These are phyloP conservation scores for Sphagnum tenellum DNA, from an alignment of 225 moss, liverwort and hornwort genomes.

Conservation along the genomic window DNA sequence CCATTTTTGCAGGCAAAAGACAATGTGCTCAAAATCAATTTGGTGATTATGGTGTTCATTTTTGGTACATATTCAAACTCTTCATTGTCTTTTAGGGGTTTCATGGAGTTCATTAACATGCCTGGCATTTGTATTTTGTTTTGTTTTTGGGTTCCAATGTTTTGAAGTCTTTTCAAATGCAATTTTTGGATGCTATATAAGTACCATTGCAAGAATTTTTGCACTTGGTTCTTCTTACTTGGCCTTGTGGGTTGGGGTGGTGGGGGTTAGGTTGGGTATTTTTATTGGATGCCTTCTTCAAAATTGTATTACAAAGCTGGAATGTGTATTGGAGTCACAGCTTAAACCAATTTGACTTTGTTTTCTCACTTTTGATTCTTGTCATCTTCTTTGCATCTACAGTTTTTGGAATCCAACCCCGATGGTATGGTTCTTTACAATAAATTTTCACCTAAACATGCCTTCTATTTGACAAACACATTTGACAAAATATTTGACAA, in stretches of 20 bases:
- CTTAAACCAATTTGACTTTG: constrained; percentile 59
- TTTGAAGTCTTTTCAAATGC: no score
- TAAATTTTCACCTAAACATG: no score
- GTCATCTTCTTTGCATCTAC: constrained; percentile 13
- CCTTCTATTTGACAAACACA: constrained; percentile 41
- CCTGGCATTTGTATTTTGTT: no score
- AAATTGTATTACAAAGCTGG: constrained; percentile 28
- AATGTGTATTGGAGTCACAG: constrained; percentile 22
- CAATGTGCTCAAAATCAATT: no score
- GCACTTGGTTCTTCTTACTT: neutral
- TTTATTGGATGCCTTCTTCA: constrained; percentile 34
- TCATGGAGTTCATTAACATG: no score
- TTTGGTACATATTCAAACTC: no score
- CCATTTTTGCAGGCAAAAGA: no score
- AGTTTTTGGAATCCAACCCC: constrained; percentile 10
- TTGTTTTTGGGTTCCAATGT: no score
- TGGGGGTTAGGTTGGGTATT: constrained; percentile 38
- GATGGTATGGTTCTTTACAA: no score
- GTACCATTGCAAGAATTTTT: neutral
- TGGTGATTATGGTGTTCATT: no score
- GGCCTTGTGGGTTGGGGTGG: neutral
- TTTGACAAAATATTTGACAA: neutral
- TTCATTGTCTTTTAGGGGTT: no score
- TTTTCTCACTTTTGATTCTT: constrained; percentile 1
- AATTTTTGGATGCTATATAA: no score